A percentile compares a stretch with the other conserved stretches of the same genome.
Conservation (phyloP, 2,329 filamentous ascomycete genomes). For the Macrophomina phaseolina region DNA sequence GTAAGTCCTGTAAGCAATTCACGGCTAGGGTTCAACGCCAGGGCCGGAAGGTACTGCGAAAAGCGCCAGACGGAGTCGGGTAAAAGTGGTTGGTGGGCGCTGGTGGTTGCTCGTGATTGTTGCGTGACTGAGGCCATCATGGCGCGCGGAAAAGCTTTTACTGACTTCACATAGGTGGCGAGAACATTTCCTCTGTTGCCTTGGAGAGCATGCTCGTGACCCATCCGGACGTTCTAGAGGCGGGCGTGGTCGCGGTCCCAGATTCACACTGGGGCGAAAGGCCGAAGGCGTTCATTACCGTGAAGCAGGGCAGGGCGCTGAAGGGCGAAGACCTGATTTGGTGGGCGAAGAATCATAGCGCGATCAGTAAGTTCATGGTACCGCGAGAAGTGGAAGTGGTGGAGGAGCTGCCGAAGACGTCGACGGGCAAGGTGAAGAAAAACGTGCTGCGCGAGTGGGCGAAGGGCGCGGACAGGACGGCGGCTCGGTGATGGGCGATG, state of each 20-base stretch:
- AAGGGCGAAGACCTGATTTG: conserved; percentile 73
- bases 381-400: conserved; percentile 77
- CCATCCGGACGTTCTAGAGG: conserved; percentile 89
- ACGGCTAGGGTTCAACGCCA: too few relatives aligned
- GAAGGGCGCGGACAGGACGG: conserved; percentile 51
- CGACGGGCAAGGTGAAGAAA: conserved; percentile 96
- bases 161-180: conserved; percentile 68
- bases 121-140: not conserved
- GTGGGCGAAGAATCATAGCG: conserved; percentile 82
- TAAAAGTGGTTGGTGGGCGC: too few relatives aligned
- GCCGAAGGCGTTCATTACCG: conserved; percentile 92
- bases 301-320: conserved; percentile 69
- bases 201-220: conserved; percentile 88
- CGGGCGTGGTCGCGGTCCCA: conserved; percentile 83
- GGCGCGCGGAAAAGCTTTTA: not conserved
- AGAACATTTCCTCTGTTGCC: conserved; percentile 95
- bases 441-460: conserved; percentile 90
- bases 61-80: too few relatives aligned
- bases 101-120: not conserved
- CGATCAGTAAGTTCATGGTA: conserved; percentile 91
- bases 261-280: conserved; percentile 94
- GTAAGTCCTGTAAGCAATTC: conserved; percentile 54
- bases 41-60: too few relatives aligned
- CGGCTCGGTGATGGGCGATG: conserved; percentile 21
- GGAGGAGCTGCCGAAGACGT: conserved; percentile 91